A percentile compares a stretch with the other conserved stretches of the same genome.
phyloP scores from a whole-genome alignment of 805 yeast genomes.

The Cyberlindnera saturnus region DNA sequence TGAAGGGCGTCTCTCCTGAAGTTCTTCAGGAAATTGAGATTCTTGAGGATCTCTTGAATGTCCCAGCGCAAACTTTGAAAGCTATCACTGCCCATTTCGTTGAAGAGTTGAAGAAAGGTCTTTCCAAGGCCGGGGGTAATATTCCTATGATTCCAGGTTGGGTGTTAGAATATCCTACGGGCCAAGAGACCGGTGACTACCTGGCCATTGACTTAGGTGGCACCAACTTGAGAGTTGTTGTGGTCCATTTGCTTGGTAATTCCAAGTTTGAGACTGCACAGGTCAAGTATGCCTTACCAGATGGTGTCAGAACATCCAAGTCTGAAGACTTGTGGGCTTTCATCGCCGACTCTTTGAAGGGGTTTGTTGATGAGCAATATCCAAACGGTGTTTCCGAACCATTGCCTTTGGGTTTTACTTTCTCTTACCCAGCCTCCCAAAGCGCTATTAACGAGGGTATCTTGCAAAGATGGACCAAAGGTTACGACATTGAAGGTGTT shows the following conservation, averaged over 20 bases:
- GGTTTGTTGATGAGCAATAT: slow-evolving; percentile 59
- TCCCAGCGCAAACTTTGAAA: slow-evolving; percentile 53
- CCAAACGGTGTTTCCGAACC: slow-evolving; percentile 60
- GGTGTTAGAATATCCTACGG: slow-evolving; percentile 93
- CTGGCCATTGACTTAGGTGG: slow-evolving; percentile 97
- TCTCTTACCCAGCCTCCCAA: slow-evolving; percentile 88
- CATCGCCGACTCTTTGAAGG: slow-evolving; percentile 74
- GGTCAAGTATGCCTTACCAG: slow-evolving; percentile 79
- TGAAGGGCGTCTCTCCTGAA: slow-evolving; percentile 52
- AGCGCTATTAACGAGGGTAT: slow-evolving; percentile 77
- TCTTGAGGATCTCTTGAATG: slow-evolving; percentile 57
- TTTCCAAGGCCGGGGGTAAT: slow-evolving; percentile 68
- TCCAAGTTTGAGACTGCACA: slow-evolving; percentile 81
- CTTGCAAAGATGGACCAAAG: slow-evolving; percentile 96
- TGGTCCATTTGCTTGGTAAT: slow-evolving; percentile 78
- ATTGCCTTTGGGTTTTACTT: slow-evolving; percentile 88
- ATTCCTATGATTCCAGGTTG: slow-evolving; percentile 97
- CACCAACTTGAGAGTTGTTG: slow-evolving; percentile 89
- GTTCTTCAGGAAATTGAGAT: slow-evolving; percentile 51
- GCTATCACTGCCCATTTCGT: slow-evolving; percentile 72
- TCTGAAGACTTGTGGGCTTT: slow-evolving; percentile 77
- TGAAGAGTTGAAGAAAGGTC: slow-evolving; percentile 75
- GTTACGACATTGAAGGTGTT: slow-evolving; percentile 87
- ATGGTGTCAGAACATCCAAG: slow-evolving; percentile 67
- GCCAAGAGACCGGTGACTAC: slow-evolving; percentile 83